These are phyloP conservation scores for Vigna unguiculata DNA, from an alignment of 306 rosid genomes.

Conservation along the genomic window DNA sequence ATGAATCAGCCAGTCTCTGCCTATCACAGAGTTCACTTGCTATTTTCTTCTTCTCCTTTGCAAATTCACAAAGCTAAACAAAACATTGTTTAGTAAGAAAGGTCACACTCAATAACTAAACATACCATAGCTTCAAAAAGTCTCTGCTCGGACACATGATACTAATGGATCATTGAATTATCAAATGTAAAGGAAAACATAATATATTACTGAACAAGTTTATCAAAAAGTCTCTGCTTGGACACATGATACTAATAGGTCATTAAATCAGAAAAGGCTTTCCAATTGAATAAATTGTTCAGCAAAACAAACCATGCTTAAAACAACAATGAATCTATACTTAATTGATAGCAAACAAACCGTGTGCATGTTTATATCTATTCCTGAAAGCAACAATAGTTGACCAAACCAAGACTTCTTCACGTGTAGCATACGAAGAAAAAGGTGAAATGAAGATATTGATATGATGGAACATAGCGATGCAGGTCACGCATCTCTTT, in stretches of 20 bases:
- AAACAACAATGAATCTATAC: background rate
- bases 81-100: slow-evolving; percentile 47
- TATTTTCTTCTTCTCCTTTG: slow-evolving; percentile 77
- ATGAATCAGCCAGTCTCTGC: slow-evolving; percentile 79
- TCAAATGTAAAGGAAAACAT: slow-evolving; percentile 20
- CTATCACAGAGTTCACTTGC: slow-evolving; percentile 76
- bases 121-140: slow-evolving; percentile 41
- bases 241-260: slow-evolving; percentile 30
- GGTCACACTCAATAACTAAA: slow-evolving; percentile 27
- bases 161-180: slow-evolving; percentile 24
- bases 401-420: slow-evolving; percentile 14
- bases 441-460: slow-evolving; percentile 19
- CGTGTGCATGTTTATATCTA: background rate
- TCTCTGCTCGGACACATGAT: slow-evolving; percentile 29
- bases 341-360: slow-evolving; percentile 5
- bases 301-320: slow-evolving; percentile 9
- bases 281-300: slow-evolving; percentile 17
- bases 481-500: slow-evolving; percentile 1
- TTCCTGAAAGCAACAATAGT: slow-evolving; percentile 11
- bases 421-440: background rate
- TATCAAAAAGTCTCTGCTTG: slow-evolving; percentile 35
- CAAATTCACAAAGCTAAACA: slow-evolving; percentile 72
- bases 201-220: slow-evolving; percentile 17
- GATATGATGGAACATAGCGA: slow-evolving; percentile 11
- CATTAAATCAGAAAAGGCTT: slow-evolving; percentile 27